Evolutionary conservation across 2,329 filamentous ascomycete species (phyloP).

Genomic region (Epichloe gansuensis): DNA sequence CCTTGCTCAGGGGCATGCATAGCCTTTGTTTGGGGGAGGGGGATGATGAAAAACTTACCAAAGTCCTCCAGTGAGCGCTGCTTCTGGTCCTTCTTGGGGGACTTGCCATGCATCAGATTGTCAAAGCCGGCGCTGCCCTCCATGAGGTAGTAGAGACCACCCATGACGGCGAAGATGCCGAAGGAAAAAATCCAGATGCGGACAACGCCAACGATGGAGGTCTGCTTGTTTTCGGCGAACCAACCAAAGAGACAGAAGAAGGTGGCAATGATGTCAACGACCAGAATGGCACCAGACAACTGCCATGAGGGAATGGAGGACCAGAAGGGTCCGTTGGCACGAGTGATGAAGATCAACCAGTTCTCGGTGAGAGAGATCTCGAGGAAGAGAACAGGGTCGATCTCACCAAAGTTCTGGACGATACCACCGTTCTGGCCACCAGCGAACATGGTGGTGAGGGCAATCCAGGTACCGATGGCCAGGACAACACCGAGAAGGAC

Average conservation of each 20-base stretch:
- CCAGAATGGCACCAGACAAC: constrained; percentile 60
- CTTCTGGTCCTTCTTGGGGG: constrained; percentile 67
- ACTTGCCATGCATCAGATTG: constrained; percentile 88
- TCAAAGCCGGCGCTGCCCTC: constrained; percentile 73
- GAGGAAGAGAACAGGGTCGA: constrained; percentile 76
- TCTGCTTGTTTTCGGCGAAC: constrained; percentile 52
- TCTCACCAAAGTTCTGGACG: constrained; percentile 74
- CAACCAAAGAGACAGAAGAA: constrained; percentile 78
- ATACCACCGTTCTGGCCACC: constrained; percentile 62
- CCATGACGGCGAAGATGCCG: constrained; percentile 76
- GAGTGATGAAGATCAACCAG: constrained; percentile 94
- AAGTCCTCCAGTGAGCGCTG: constrained; percentile 83
- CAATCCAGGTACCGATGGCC: constrained; percentile 76
- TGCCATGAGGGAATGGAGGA: constrained; percentile 82
- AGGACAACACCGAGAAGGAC: constrained; percentile 71
- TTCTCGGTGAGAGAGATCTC: constrained; percentile 86
- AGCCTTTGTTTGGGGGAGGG: neutral
- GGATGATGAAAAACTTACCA: constrained; percentile 42
- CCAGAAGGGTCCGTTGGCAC: constrained; percentile 88
- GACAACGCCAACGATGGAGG: constrained; percentile 71
- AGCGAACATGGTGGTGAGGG: constrained; percentile 72
- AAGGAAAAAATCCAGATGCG: constrained; percentile 88
- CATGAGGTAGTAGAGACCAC: constrained; percentile 61
- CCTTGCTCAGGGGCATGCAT: neutral
- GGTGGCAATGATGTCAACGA: constrained; percentile 75